These are phyloP conservation scores for Colletotrichum tropicicola DNA, from an alignment of 2,329 filamentous ascomycete species.

Conservation along the genomic window DNA sequence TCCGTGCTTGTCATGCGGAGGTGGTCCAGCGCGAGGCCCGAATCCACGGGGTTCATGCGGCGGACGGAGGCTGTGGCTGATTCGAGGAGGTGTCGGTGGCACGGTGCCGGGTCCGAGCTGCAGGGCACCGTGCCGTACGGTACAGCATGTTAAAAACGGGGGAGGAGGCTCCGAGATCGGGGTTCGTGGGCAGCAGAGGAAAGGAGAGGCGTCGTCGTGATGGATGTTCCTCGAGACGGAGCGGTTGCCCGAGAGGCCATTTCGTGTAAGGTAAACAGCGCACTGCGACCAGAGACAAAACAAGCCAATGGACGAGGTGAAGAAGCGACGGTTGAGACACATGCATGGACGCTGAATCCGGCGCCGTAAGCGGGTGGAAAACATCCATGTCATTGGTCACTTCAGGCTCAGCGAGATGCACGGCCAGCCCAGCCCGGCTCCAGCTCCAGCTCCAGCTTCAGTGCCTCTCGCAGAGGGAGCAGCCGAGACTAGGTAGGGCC, in stretches of 20 bases:
- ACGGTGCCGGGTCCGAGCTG: neutral
- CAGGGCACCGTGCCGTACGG: neutral
- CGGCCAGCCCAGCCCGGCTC: too few species aligned
- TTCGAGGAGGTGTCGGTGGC: neutral
- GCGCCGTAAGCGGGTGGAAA: slow-evolving; percentile 7
- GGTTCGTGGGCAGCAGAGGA: too few species aligned
- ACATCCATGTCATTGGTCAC: slow-evolving; percentile 24
- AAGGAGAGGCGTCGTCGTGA: too few species aligned
- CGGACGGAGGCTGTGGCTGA: neutral
- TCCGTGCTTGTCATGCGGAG: slow-evolving; percentile 16
- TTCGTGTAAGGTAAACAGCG: too few species aligned
- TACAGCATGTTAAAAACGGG: neutral
- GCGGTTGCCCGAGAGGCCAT: too few species aligned
- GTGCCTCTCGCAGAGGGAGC: neutral
- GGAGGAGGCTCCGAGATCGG: neutral
- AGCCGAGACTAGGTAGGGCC: slow-evolving; percentile 23
- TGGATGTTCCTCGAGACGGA: too few species aligned
- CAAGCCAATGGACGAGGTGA: neutral
- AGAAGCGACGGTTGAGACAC: slow-evolving; percentile 12
- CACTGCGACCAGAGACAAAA: neutral
- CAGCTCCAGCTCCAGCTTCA: neutral
- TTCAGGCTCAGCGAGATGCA: too few species aligned
- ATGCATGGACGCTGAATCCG: slow-evolving; percentile 21
- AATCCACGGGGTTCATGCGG: neutral
- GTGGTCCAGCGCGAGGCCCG: neutral